Base-by-base conservation (phyloP, 148 eudicot species). In the Rhododendron ovatum region DNA sequence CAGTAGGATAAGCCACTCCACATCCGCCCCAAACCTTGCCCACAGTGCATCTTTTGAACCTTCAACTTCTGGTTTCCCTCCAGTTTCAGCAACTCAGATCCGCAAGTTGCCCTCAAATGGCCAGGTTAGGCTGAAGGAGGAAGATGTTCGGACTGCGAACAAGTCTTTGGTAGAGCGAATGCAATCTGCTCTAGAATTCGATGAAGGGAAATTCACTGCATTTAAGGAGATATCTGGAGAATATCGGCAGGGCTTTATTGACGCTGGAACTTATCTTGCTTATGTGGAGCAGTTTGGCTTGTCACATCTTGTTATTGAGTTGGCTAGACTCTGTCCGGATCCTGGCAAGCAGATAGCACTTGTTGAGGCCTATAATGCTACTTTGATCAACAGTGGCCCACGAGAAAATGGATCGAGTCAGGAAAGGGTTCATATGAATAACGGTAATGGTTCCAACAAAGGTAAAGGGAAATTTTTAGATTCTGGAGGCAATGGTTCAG, bases 141-240 rank as follows among this genome's bases (percentile, higher is more conserved):
- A 91, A 84, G 91, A 94, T 86, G 94, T 94, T 80, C 95, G 93
- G 26, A 88, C 94, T 53, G 95, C 98, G 55, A 97, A 97, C 93
- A 97, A 94, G 91, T 93, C 99, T 83, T 90, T 97, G 86, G 98
- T 97, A 47, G 98, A 97, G 88, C 91, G 91, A 86, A 94, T 97
- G 74, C 98, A 93, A 9, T 89, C 88, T 86, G 98, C 93, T 67
- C 91, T 97, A 78, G 93, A 92, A 39, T 84, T 87, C 86, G 98
- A 97, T 82, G 92, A 94, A 88, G 93, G 89, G 85, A 97, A 94
- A 86, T 97, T 85, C 87, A 87, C 88, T 74, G 91, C 92, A 26
- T 95, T 97, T 79, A 97, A 93, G 86, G 93, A 88, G 45, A 93
- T 95, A 20, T 94, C 99, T 69, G 93, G 91, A 81, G 95, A 97